These are phyloP conservation scores for Kwoniella sp. DNA, from an alignment of 768 basidiomycete species.

Conservation along the genomic window DNA sequence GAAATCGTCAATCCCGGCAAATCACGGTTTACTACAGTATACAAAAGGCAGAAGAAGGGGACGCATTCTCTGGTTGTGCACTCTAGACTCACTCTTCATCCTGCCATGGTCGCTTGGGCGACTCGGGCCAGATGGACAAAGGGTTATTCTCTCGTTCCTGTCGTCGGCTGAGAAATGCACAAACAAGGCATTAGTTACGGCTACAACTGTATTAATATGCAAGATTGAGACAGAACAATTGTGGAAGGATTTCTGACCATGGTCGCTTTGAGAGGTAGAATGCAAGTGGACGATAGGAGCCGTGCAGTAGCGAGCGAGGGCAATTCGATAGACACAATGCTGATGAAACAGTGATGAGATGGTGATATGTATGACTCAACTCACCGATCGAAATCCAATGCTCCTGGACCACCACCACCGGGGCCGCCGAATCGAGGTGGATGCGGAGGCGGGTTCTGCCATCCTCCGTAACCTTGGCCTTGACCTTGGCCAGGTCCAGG, in stretches of 20 bases:
- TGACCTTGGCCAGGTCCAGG: slow-evolving; percentile 8
- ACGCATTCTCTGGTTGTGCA: background rate
- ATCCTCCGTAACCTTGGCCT: slow-evolving; percentile 13
- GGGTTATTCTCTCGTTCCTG: slow-evolving; percentile 47
- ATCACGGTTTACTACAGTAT: background rate
- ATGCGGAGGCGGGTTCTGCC: slow-evolving; percentile 26
- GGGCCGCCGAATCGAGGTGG: slow-evolving; percentile 23
- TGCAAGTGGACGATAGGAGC: too few relatives aligned
- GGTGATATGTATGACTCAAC: too few relatives aligned
- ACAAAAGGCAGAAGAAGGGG: background rate
- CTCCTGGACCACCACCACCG: background rate
- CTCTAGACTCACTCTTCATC: slow-evolving; percentile 49
- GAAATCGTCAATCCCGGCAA: background rate
- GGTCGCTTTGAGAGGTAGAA: too few relatives aligned
- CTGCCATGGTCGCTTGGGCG: slow-evolving; percentile 47
- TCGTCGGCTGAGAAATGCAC: slow-evolving; percentile 36
- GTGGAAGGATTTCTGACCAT: too few relatives aligned
- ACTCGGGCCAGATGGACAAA: slow-evolving; percentile 53
- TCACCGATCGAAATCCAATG: slow-evolving; percentile 40
- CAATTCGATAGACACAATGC: too few relatives aligned
- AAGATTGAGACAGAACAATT: background rate
- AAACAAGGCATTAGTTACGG: background rate
- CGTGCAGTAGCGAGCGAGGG: too few relatives aligned
- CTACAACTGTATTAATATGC: background rate
- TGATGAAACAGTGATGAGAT: too few relatives aligned